Conservation (phyloP, 305 asterid species). For the Fraxinus floribunda region DNA sequence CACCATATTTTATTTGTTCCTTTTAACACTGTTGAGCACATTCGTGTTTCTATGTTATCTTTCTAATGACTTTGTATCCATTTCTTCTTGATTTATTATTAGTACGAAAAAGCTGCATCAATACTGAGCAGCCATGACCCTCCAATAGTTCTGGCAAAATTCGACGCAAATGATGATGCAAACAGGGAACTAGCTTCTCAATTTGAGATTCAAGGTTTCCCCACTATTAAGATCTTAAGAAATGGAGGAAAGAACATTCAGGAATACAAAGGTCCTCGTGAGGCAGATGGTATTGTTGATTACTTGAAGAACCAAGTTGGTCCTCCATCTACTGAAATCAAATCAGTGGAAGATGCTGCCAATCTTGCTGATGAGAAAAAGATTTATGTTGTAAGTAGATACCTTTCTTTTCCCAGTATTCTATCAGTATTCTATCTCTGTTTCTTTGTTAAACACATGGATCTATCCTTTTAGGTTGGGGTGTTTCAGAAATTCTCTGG, state of each 20-base stretch:
- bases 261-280: constrained; percentile 84
- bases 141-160: constrained; percentile 67
- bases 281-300: constrained; percentile 66
- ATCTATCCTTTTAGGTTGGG: constrained; percentile 52
- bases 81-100: not conserved
- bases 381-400: constrained; percentile 51
- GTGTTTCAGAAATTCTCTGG: constrained; percentile 67
- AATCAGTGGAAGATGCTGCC: constrained; percentile 58
- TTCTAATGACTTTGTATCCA: not conserved
- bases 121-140: constrained; percentile 68
- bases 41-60: not conserved
- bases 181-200: constrained; percentile 54
- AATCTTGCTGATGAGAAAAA: constrained; percentile 47
- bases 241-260: constrained; percentile 62
- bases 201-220: constrained; percentile 66
- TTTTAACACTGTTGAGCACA: not conserved
- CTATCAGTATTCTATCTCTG: not conserved
- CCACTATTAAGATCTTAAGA: constrained; percentile 70
- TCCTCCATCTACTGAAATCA: constrained; percentile 75
- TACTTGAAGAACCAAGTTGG: constrained; percentile 80
- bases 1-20: not conserved
- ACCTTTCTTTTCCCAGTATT: not conserved
- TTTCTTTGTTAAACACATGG: not conserved
- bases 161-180: constrained; percentile 62
- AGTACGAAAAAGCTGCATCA: constrained; percentile 87